Conservation (phyloP, 208 protist genomes). For the Trypanosoma melophagium region DNA sequence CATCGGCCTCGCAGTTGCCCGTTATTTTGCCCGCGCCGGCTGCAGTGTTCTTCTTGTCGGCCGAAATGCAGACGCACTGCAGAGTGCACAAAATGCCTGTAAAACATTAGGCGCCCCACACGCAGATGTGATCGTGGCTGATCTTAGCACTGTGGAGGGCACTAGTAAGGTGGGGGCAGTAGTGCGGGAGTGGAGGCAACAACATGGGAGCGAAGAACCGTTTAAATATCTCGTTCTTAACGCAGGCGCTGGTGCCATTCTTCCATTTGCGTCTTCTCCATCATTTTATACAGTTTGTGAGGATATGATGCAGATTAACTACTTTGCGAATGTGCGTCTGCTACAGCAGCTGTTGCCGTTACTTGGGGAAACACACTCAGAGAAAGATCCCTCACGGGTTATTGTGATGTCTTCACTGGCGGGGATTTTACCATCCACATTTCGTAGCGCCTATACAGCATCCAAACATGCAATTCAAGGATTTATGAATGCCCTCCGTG, state of each 20-base stretch:
- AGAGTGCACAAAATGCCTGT: slow-evolving; percentile 38
- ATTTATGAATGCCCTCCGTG: slow-evolving; percentile 84
- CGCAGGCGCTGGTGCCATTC: slow-evolving; percentile 76
- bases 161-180: slow-evolving; percentile 32
- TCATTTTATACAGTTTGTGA: slow-evolving; percentile 55
- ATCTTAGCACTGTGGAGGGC: slow-evolving; percentile 55
- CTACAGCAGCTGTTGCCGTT: slow-evolving; percentile 65
- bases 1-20: slow-evolving; percentile 70
- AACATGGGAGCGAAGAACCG: background rate
- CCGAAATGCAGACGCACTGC: slow-evolving; percentile 48
- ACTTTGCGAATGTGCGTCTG: slow-evolving; percentile 81
- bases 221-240: slow-evolving; percentile 83
- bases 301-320: slow-evolving; percentile 87
- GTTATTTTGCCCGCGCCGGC: slow-evolving; percentile 42
- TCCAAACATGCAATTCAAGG: slow-evolving; percentile 88
- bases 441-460: slow-evolving; percentile 76
- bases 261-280: slow-evolving; percentile 52
- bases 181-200: background rate
- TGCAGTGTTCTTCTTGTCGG: slow-evolving; percentile 78
- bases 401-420: slow-evolving; percentile 81
- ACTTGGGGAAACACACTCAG: slow-evolving; percentile 40
- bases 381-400: slow-evolving; percentile 47
- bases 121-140: slow-evolving; percentile 54
- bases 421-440: slow-evolving; percentile 70
- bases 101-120: slow-evolving; percentile 42